These are phyloP conservation scores for Neurospora sp. DNA, from an alignment of 495 filamentous ascomycete species.

Conservation along the genomic window DNA sequence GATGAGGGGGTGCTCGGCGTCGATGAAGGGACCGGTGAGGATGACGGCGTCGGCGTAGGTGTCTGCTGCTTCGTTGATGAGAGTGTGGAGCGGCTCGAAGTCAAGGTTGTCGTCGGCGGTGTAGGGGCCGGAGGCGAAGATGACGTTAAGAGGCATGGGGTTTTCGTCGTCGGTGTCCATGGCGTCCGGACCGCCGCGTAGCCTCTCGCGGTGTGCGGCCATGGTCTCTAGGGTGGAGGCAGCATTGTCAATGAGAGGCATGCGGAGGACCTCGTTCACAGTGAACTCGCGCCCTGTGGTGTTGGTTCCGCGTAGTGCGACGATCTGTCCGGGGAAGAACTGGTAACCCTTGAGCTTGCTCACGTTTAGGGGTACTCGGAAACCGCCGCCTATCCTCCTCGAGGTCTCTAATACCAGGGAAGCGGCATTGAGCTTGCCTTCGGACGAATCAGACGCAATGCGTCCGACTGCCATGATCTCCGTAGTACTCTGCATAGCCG, in stretches of 20 bases:
- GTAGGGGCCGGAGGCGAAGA: slow-evolving; percentile 79
- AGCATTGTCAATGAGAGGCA: slow-evolving; percentile 61
- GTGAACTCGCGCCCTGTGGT: slow-evolving; percentile 75
- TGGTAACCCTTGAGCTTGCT: slow-evolving; percentile 57
- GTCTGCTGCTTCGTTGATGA: slow-evolving; percentile 68
- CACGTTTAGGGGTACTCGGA: slow-evolving; percentile 70
- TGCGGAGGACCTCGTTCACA: slow-evolving; percentile 62
- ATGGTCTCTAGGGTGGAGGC: slow-evolving; percentile 52
- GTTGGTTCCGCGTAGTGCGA: slow-evolving; percentile 78
- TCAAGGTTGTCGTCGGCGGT: slow-evolving; percentile 83
- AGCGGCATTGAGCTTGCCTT: slow-evolving; percentile 72
- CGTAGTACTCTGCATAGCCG: slow-evolving; percentile 68
- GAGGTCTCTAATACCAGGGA: slow-evolving; percentile 84
- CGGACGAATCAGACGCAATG: slow-evolving; percentile 74
- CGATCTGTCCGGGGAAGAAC: slow-evolving; percentile 93
- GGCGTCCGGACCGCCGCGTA: slow-evolving; percentile 49
- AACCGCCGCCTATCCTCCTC: slow-evolving; percentile 69
- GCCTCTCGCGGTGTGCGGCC: slow-evolving; percentile 51
- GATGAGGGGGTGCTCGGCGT: slow-evolving; percentile 82
- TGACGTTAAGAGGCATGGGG: slow-evolving; percentile 56
- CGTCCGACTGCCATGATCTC: slow-evolving; percentile 86
- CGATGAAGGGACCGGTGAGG: slow-evolving; percentile 79
- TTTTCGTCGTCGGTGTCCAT: slow-evolving; percentile 41
- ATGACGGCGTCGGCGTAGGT: slow-evolving; percentile 70
- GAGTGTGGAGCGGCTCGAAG: slow-evolving; percentile 73